Conservation (phyloP, 1,284 basidiomycete species). For the Coriolopsis trogii region DNA sequence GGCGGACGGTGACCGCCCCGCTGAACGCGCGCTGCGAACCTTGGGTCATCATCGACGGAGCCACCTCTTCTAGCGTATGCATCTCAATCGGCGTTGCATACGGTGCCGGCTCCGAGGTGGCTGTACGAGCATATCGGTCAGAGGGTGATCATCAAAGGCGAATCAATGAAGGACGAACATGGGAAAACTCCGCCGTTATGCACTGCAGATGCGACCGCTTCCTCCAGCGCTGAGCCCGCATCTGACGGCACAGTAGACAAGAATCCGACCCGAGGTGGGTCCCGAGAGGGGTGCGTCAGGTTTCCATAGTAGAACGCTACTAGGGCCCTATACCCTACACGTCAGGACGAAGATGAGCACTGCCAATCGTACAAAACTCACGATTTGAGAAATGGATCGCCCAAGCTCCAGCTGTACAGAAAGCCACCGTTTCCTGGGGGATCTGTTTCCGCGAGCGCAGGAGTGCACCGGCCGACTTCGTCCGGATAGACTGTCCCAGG, state of each 20-base stretch:
- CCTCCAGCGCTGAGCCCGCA: conserved; percentile 43
- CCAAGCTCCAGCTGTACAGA: conserved; percentile 43
- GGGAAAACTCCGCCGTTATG: conserved; percentile 44
- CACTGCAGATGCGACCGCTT: conserved; percentile 43
- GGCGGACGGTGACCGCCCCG: conserved; percentile 1
- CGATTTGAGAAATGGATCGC: conserved; percentile 46
- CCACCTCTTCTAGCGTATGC: conserved; percentile 21
- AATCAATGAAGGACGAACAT: conserved; percentile 32
- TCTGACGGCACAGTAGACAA: conserved; percentile 64
- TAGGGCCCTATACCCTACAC: conserved; percentile 36
- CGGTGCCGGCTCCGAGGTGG: conserved; percentile 32
- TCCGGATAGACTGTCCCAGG: conserved; percentile 23
- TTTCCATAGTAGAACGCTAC: conserved; percentile 67
- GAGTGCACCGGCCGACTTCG: conserved; percentile 38
- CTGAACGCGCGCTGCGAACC: conserved; percentile 12
- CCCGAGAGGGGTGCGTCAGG: conserved; percentile 58
- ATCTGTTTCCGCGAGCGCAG: conserved; percentile 54
- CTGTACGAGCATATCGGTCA: conserved; percentile 14
- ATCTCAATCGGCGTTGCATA: conserved; percentile 22
- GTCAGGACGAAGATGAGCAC: background rate
- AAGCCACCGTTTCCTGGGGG: conserved; percentile 42
- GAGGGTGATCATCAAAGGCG: background rate
- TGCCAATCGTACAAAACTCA: conserved; percentile 23
- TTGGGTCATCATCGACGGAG: conserved; percentile 7
- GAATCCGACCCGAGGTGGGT: conserved; percentile 67